Conservation (phyloP, 2,329 filamentous ascomycete genomes). For the Ophiocordyceps polyrhachis-furcata region DNA sequence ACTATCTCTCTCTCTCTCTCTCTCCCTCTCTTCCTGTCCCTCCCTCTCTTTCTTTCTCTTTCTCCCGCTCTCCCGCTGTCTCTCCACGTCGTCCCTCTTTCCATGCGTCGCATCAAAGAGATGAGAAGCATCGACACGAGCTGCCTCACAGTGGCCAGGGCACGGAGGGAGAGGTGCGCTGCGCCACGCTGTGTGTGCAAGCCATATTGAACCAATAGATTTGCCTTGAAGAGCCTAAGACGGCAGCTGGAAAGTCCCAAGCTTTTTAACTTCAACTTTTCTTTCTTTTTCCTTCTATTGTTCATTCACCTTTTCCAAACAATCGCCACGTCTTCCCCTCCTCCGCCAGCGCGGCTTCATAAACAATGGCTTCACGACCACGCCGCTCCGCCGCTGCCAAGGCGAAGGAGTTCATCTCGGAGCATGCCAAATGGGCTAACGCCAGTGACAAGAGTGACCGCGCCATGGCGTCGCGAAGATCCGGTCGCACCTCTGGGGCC, state of each 20-base stretch:
- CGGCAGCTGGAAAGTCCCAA: not conserved
- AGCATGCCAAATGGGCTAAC: constrained; percentile 22
- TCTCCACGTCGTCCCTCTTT: too few relatives aligned
- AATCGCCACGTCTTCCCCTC: not conserved
- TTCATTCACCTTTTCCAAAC: not conserved
- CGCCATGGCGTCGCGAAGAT: constrained; percentile 34
- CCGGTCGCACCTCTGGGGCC: constrained; percentile 25
- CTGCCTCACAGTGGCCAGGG: not conserved
- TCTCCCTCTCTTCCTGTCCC: too few relatives aligned
- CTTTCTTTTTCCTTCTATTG: not conserved
- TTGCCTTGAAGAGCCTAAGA: not conserved
- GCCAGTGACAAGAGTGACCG: constrained; percentile 15
- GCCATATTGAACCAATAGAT: not conserved
- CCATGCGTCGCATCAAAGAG: too few relatives aligned
- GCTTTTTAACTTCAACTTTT: not conserved
- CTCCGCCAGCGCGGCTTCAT: constrained; percentile 3
- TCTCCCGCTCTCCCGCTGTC: too few relatives aligned
- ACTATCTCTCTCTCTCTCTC: too few relatives aligned
- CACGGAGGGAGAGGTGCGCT: not conserved
- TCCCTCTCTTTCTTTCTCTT: too few relatives aligned
- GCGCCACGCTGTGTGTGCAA: not conserved
- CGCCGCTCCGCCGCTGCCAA: constrained; percentile 24
- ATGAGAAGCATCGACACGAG: not conserved
- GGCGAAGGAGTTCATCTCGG: constrained; percentile 24
- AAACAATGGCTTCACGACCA: constrained; percentile 27